A percentile compares a stretch with the other conserved stretches of the same genome.
Conservation (phyloP, 2,329 filamentous ascomycete genomes). For the Byssothecium circinans region DNA sequence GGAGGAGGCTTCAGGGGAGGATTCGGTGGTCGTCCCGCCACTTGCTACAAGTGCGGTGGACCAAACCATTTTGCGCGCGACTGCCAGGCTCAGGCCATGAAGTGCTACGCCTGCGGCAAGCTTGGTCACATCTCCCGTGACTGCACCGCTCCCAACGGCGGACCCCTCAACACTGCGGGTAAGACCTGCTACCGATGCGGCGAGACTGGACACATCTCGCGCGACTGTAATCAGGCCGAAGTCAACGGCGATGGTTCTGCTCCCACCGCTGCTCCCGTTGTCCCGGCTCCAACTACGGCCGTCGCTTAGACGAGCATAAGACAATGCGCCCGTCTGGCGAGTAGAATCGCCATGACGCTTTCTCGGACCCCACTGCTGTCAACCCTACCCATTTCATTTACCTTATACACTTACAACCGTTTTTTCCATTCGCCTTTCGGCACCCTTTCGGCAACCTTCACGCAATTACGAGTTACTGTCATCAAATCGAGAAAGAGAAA, state of each 20-base stretch:
- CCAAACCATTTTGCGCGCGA: conserved; percentile 98
- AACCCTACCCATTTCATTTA: conserved; percentile 10
- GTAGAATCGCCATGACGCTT: conserved; percentile 20
- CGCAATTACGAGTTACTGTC: conserved; percentile 42
- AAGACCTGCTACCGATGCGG: conserved; percentile 99
- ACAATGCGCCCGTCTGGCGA: conserved; percentile 8
- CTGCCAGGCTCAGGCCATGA: conserved; percentile 98
- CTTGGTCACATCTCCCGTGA: conserved; percentile 85
- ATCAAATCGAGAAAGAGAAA: conserved; percentile 30
- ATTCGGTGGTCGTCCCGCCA: conserved; percentile 68
- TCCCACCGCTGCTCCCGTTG: conserved; percentile 31
- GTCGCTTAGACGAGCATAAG: conserved; percentile 32
- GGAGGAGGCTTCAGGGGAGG: conserved; percentile 71
- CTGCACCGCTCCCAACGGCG: conserved; percentile 95
- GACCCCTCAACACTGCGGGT: conserved; percentile 89
- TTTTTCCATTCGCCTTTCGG: conserved; percentile 29
- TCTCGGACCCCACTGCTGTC: conserved; percentile 7
- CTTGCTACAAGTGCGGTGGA: conserved; percentile 72
- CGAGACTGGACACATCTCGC: conserved; percentile 92
- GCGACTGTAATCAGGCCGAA: conserved; percentile 84
- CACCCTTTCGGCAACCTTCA: conserved; percentile 40
- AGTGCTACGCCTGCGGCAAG: conserved; percentile 97
- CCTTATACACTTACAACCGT: conserved; percentile 33
- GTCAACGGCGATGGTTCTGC: conserved; percentile 47
- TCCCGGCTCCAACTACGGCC: conserved; percentile 45